Conservation (phyloP, 2,329 filamentous ascomycete genomes). For the Stromatinia cepivora region DNA sequence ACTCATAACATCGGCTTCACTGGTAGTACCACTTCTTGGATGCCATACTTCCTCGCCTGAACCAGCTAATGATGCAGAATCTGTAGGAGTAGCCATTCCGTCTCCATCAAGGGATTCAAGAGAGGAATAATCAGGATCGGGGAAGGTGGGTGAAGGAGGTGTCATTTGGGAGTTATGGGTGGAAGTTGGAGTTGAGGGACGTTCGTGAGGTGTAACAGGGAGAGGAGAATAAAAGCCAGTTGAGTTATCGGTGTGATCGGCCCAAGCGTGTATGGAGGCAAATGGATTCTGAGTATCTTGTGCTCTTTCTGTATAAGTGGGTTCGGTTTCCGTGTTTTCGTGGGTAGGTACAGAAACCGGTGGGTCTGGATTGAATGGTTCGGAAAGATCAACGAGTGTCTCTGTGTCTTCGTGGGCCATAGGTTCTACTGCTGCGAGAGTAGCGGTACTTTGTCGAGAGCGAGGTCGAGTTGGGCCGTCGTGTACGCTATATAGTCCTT, state of each 20-base stretch:
- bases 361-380: constrained; percentile 32
- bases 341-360: constrained; percentile 34
- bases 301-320: constrained; percentile 52
- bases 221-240: constrained; percentile 61
- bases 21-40: constrained; percentile 43
- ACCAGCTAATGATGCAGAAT: constrained; percentile 56
- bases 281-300: constrained; percentile 53
- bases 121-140: constrained; percentile 30
- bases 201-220: constrained; percentile 46
- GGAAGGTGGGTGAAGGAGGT: constrained; percentile 33
- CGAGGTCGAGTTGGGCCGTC: constrained; percentile 28
- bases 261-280: constrained; percentile 65
- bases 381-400: constrained; percentile 38
- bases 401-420: constrained; percentile 25
- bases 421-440: constrained; percentile 26
- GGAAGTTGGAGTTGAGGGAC: constrained; percentile 38
- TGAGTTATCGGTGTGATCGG: constrained; percentile 45
- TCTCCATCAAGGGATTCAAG: constrained; percentile 43
- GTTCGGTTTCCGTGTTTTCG: constrained; percentile 31
- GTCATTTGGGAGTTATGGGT: constrained; percentile 23
- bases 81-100: constrained; percentile 58
- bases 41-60: constrained; percentile 48
- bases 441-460: constrained; percentile 29
- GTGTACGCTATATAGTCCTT: constrained; percentile 42
- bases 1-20: constrained; percentile 57